A percentile compares a stretch with the other conserved stretches of the same genome.
These are phyloP conservation scores for Gypsophila paniculata DNA, from an alignment of 179 eudicot genomes.

Conservation along the genomic window DNA sequence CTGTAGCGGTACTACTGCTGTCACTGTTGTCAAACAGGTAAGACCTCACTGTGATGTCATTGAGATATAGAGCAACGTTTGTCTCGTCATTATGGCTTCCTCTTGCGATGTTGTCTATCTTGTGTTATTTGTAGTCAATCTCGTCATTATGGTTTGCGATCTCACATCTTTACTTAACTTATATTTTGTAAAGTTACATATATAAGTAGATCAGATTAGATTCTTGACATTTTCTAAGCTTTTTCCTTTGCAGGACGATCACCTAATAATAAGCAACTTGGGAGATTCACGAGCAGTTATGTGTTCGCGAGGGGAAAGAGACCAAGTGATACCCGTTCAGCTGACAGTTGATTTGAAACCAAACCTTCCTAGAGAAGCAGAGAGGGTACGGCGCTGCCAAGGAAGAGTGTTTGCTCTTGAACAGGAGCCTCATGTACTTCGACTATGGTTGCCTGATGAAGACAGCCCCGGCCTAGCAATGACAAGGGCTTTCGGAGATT, in stretches of 20 bases:
- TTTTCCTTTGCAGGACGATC: conserved; percentile 46
- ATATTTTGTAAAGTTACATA: too few species aligned
- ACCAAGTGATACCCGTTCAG: conserved; percentile 42
- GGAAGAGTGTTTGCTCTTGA: conserved; percentile 65
- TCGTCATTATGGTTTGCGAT: too few species aligned
- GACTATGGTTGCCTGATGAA: conserved; percentile 74
- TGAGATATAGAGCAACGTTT: too few species aligned
- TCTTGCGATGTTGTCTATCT: too few species aligned
- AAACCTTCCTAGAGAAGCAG: conserved; percentile 41
- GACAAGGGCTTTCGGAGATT: conserved; percentile 86
- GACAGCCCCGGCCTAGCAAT: conserved; percentile 81
- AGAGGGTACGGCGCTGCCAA: conserved; percentile 45
- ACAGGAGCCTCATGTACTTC: conserved; percentile 58
- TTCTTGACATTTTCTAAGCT: background rate
- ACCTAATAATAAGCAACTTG: conserved; percentile 65
- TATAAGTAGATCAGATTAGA: too few species aligned
- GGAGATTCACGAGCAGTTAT: conserved; percentile 91
- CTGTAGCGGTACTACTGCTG: conserved; percentile 75
- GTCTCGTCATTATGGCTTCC: too few species aligned
- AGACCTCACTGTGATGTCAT: background rate
- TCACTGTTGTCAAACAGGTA: conserved; percentile 70
- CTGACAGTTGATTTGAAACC: conserved; percentile 47
- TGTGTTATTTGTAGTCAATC: background rate
- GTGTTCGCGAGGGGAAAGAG: conserved; percentile 55
- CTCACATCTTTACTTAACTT: too few species aligned